Evolutionary conservation across 2,329 filamentous ascomycete species (phyloP), one percentile per base, ranked within the genome.

Genomic region (Trichoderma semiorbis): DNA sequence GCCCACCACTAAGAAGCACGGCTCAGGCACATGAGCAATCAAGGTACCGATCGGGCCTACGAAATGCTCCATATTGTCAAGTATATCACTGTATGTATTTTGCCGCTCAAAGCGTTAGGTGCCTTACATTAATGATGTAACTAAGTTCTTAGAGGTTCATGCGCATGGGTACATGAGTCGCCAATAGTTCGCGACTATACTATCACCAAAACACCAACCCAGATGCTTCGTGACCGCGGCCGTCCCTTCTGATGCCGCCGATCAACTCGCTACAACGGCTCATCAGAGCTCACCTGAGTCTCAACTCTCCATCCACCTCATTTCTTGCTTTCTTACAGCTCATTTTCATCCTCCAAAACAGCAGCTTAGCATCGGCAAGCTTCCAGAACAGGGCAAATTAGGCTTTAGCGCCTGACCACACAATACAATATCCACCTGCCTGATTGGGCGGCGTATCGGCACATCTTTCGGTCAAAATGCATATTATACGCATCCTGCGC

Each of bases 401-500:
- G 34, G 58, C 58, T 34, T 64, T 64, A 50, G 47, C 68, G 67
- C 67, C 67, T 61, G 67, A 62, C 57, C 67, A 62, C 55, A 32
- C 28, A 32, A 18, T 18, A 28, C 36, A 26, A 36, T 34, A 71
- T 34, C 32, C 53, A 72, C 70, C 70, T 72, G 67, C 70, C 70
- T 50, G 39, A 72, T 62, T 24, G 21, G 70, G 69, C 18, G 36
- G 36, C 62, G 24, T 55, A 43, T 69, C 70, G 70, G 70, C 57
- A 68, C 70, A 62, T 69, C 64, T 68, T 62, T 72, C 70, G 70
- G 70, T 66, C 70, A 72, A 72, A 72, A 62, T 53, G 57, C 32
- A 72, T 72, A 69, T 63, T 68, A 63, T 67, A 47, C 62, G 64
- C 64, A 61, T 69, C 70, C 57, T n/a, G 50, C 64, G 58, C 70